Percentiles rank a stretch among this genome's conserved stretches.
Conservation (phyloP, 23 red algal genomes). For the Gracilariopsis chorda region DNA sequence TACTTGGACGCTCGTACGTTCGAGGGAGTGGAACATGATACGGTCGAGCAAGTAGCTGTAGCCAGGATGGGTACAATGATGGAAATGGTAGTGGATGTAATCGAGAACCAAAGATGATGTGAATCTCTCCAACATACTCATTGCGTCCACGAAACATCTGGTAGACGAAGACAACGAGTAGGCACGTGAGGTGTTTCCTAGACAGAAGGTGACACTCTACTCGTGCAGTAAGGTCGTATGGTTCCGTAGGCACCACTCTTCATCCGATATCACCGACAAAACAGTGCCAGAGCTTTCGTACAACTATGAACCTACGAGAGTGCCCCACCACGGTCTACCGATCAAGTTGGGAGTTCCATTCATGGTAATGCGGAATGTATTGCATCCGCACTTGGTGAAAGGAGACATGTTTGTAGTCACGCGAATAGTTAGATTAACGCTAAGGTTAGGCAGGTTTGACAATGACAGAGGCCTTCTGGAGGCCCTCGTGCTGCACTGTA, state of each 20-base stretch:
- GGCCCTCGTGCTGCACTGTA: neutral
- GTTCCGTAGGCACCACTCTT: neutral
- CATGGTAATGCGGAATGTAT: slow-evolving; percentile 6
- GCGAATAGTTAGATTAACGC: neutral
- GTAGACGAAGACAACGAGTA: too few species aligned
- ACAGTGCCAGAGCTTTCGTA: slow-evolving; percentile 12
- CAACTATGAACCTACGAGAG: neutral
- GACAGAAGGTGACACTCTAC: neutral
- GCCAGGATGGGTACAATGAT: too few species aligned
- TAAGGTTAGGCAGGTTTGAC: neutral
- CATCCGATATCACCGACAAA: neutral
- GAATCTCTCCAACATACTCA: too few species aligned
- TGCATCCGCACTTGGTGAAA: slow-evolving; percentile 8
- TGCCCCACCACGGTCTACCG: neutral
- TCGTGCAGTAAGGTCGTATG: neutral
- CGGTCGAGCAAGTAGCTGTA: too few species aligned
- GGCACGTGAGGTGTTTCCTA: too few species aligned
- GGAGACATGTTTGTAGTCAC: neutral
- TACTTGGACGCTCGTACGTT: too few species aligned
- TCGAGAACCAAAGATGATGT: too few species aligned
- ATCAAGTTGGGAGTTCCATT: slow-evolving; percentile 10
- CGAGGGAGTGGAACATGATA: too few species aligned
- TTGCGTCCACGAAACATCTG: too few species aligned
- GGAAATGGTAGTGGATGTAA: too few species aligned
- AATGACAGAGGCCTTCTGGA: neutral